Evolutionary conservation across 768 basidiomycete species (phyloP).

Genomic region (Cyclocybe aegerita): DNA sequence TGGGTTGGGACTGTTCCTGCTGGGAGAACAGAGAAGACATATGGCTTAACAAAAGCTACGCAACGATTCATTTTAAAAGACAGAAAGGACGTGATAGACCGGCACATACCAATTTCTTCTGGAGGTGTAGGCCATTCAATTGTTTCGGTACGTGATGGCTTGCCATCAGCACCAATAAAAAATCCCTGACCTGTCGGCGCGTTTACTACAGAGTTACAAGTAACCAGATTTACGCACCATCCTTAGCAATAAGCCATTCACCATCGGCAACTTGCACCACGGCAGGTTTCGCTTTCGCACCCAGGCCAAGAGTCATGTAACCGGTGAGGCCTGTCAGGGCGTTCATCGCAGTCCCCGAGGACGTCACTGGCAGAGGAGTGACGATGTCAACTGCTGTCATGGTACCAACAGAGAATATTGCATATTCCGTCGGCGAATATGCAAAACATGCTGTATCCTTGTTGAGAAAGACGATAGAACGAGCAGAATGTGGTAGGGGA

Average conservation of each 20-base stretch:
- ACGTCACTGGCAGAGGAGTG: constrained; percentile 44
- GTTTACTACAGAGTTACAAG: background rate
- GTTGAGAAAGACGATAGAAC: constrained; percentile 74
- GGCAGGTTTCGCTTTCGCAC: constrained; percentile 69
- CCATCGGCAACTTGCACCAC: constrained; percentile 53
- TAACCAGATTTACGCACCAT: constrained; percentile 52
- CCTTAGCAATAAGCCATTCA: constrained; percentile 74
- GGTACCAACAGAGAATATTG: constrained; percentile 64
- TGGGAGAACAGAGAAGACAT: constrained; percentile 74
- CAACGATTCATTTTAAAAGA: background rate
- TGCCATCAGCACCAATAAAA: constrained; percentile 62
- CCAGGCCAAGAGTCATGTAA: constrained; percentile 83
- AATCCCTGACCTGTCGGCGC: constrained; percentile 59
- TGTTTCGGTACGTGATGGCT: constrained; percentile 41
- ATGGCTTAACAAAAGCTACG: constrained; percentile 72
- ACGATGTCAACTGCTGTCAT: constrained; percentile 57
- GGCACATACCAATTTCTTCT: constrained; percentile 66
- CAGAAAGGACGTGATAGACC: background rate
- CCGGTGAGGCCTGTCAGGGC: constrained; percentile 77
- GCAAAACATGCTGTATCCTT: constrained; percentile 66
- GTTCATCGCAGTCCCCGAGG: constrained; percentile 58
- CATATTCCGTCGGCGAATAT: constrained; percentile 78
- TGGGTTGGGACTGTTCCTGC: constrained; percentile 52
- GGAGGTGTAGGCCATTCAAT: constrained; percentile 81
- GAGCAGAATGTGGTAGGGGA: constrained; percentile 84